phyloP scores from a whole-genome alignment of 257 asterid species.

The Pogostemon cablin region DNA sequence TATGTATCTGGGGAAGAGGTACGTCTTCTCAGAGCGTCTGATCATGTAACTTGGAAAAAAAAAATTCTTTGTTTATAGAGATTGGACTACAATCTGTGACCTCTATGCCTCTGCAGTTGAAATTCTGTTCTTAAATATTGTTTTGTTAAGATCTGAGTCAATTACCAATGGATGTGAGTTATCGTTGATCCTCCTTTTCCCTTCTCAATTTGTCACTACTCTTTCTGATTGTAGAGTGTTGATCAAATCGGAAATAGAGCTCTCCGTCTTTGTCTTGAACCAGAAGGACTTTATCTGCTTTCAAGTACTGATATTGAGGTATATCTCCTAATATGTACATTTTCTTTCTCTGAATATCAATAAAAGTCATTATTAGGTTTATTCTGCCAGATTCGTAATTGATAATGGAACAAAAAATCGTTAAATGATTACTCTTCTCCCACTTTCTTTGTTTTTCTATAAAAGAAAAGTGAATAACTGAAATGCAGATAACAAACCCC shows the following conservation, averaged over 20 bases:
- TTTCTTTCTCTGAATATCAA: no score
- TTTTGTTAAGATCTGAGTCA: neutral
- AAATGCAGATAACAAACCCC: neutral
- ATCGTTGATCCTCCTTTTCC: neutral
- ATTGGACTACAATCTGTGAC: conserved; percentile 10
- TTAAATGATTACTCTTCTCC: neutral
- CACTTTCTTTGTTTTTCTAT: neutral
- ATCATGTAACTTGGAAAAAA: conserved; percentile 24
- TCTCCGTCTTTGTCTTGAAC: conserved; percentile 69
- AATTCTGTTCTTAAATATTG: conserved; percentile 3
- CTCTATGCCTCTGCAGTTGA: conserved; percentile 16
- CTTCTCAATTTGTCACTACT: conserved; percentile 15
- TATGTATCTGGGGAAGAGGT: conserved; percentile 99
- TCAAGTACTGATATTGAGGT: conserved; percentile 96
- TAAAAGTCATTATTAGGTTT: no score
- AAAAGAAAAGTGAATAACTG: neutral
- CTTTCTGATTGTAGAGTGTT: conserved; percentile 66
- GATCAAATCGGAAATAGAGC: conserved; percentile 96
- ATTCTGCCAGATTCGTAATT: neutral
- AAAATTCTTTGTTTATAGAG: conserved; percentile 20
- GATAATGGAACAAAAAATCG: neutral
- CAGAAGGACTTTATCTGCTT: conserved; percentile 66
- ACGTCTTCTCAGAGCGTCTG: conserved; percentile 25
- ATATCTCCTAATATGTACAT: conserved; percentile 28
- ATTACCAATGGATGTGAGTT: neutral